Percentiles rank a stretch among this genome's conserved stretches.
Conservation (phyloP, 352 stramenopile genomes). For the Poterioochromonas sp. region DNA sequence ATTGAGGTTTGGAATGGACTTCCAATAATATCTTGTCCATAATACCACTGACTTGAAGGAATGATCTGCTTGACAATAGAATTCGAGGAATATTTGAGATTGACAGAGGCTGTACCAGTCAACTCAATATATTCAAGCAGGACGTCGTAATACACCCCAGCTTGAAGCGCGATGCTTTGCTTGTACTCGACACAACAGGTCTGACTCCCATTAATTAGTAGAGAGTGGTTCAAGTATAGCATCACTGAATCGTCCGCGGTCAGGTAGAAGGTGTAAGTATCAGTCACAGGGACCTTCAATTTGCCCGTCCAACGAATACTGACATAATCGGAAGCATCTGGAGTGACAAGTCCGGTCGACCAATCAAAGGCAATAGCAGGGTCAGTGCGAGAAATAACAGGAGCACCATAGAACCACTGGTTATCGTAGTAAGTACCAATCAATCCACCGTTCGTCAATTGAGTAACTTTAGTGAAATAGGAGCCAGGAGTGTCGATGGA, state of each 20-base stretch:
- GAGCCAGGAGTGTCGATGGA: slow-evolving; percentile 56
- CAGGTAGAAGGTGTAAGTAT: slow-evolving; percentile 84
- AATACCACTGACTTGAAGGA: slow-evolving; percentile 63
- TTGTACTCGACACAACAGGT: slow-evolving; percentile 34
- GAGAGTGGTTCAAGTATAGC: slow-evolving; percentile 78
- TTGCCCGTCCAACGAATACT: slow-evolving; percentile 88
- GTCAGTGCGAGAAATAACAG: slow-evolving; percentile 73
- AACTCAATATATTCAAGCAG: slow-evolving; percentile 87
- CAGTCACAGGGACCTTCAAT: slow-evolving; percentile 58
- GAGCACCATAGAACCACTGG: slow-evolving; percentile 81
- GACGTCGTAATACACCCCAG: slow-evolving; percentile 76
- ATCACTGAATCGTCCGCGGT: slow-evolving; percentile 76
- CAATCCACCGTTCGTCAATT: slow-evolving; percentile 77
- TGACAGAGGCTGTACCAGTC: slow-evolving; percentile 69
- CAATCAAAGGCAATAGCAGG: slow-evolving; percentile 62
- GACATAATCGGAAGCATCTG: slow-evolving; percentile 85
- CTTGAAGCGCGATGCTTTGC: slow-evolving; percentile 39
- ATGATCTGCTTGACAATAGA: slow-evolving; percentile 71
- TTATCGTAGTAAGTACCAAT: slow-evolving; percentile 86
- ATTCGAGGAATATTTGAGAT: slow-evolving; percentile 80
- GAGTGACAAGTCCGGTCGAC: slow-evolving; percentile 75
- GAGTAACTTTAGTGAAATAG: slow-evolving; percentile 76
- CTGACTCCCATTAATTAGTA: slow-evolving; percentile 84
- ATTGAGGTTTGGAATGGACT: slow-evolving; percentile 78
- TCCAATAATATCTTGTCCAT: slow-evolving; percentile 77